Evolutionary conservation across 2,329 filamentous ascomycete species (phyloP), one percentile per base, ranked within the genome.

Genomic region (Coccinonectria pachysandricola): DNA sequence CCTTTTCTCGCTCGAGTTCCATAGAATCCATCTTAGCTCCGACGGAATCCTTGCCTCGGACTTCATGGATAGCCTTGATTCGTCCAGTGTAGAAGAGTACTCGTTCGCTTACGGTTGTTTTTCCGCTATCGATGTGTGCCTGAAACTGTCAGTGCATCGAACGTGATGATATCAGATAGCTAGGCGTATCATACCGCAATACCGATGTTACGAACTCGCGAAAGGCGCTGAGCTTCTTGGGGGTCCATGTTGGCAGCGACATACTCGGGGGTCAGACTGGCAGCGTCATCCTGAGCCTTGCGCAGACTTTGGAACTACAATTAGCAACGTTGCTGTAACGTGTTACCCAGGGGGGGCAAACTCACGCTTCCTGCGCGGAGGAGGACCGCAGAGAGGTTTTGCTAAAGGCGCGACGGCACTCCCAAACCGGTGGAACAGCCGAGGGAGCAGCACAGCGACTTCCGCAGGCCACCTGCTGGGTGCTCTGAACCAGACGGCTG

Each of bases 1-100:
- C 91, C 65, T 95, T 94, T 57, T 96, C 91, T 58, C 91, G 73
- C 62, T 98, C 91, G 43, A 98, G 68, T 46, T 98, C 91, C 91
- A 98, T 98, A 14, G 87, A 95, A 65, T 98, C 91, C 91, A 98
- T 98, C 66, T 98, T 98, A 35, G 91, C 91, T 40, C 91, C 91
- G 20, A 95, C 86, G 18, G 82, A 75, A 68, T 98, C 91, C 52
- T 88, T 87, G 33, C 86, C 86, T 49, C 91, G 75, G 21, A 98
- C 91, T 61, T 98, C 91, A 64, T 98, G 91, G 48, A 98, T 96
- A 16, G 84, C 72, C 54, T 92, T 92, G 61, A 95, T 95, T 52
- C 91, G 80, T 40, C 91, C 91, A 29, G 91, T 96, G 59, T 98
- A 98, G 71, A 87, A 98, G 31, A 98, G 79, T 22, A 98, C 86